phyloP scores from a whole-genome alignment of 768 basidiomycete species.

The Trametes cubensis region DNA sequence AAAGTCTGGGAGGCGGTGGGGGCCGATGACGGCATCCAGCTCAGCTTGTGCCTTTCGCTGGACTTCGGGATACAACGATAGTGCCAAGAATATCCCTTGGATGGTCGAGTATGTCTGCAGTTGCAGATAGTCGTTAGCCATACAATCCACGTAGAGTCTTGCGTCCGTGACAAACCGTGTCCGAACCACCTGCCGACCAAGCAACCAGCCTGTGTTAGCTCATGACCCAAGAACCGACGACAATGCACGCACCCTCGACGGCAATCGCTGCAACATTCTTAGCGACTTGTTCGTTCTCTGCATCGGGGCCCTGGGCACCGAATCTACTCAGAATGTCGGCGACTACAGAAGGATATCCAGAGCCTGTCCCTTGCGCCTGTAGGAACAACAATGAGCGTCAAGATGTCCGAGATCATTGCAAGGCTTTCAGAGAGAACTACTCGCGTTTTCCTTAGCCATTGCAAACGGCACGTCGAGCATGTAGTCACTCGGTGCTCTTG shows the following conservation, averaged over 20 bases:
- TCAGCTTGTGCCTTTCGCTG: conserved; percentile 15
- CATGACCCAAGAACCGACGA: neutral
- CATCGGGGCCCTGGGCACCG: neutral
- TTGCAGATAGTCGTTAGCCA: too few relatives aligned
- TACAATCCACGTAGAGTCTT: neutral
- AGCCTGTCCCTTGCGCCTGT: neutral
- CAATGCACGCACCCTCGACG: neutral
- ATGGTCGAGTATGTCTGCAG: conserved; percentile 12
- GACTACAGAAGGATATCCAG: neutral
- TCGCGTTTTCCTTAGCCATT: neutral
- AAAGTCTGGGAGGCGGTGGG: conserved; percentile 10
- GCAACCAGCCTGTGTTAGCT: too few relatives aligned
- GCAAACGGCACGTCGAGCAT: neutral
- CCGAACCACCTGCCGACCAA: neutral
- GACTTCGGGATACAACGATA: conserved; percentile 9
- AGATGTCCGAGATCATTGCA: too few relatives aligned
- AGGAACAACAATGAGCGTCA: too few relatives aligned
- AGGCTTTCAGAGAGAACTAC: too few relatives aligned
- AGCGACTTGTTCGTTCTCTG: neutral
- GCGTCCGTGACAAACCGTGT: neutral
- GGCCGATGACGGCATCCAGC: conserved; percentile 15
- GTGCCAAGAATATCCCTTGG: conserved; percentile 10
- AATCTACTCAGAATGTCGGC: neutral
- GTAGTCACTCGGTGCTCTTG: neutral
- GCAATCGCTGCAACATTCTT: neutral